Conservation (phyloP, 164 flowering plant species). For the Macadamia integrifolia region DNA sequence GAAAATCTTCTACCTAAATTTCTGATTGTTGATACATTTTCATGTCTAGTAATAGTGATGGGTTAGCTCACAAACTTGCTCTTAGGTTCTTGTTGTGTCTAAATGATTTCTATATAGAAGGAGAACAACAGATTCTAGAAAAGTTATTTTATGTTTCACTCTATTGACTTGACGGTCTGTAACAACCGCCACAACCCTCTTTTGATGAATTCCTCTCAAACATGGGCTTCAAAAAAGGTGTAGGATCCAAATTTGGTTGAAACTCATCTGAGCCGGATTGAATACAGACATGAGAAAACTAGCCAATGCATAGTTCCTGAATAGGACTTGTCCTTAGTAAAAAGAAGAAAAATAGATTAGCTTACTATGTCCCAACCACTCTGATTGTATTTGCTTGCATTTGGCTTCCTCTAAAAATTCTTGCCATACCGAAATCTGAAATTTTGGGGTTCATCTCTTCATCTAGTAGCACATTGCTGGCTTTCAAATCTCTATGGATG, state of each 20-base stretch:
- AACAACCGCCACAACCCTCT: too few species aligned
- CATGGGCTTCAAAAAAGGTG: not conserved
- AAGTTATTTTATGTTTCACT: too few species aligned
- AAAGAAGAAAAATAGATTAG: not conserved
- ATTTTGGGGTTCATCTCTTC: constrained; percentile 59
- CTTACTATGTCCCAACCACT: constrained; percentile 80
- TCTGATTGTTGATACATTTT: not conserved
- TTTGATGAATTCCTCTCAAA: not conserved
- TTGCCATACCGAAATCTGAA: constrained; percentile 75
- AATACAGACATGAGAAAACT: not conserved
- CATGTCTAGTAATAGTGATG: not conserved
- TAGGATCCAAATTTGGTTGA: not conserved
- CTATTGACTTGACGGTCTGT: too few species aligned
- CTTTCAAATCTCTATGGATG: constrained; percentile 68
- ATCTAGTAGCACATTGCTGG: constrained; percentile 64
- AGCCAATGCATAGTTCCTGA: not conserved
- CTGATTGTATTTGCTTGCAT: constrained; percentile 44
- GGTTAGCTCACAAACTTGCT: too few species aligned
- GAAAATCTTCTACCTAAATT: too few species aligned
- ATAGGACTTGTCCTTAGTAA: not conserved
- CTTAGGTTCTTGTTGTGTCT: not conserved
- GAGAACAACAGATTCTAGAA: not conserved
- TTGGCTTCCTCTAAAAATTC: constrained; percentile 51
- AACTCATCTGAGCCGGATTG: not conserved
- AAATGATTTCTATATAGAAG: too few species aligned